These are phyloP conservation scores for Epichloe baconii DNA, from an alignment of 2,329 filamentous ascomycete genomes.

Conservation along the genomic window DNA sequence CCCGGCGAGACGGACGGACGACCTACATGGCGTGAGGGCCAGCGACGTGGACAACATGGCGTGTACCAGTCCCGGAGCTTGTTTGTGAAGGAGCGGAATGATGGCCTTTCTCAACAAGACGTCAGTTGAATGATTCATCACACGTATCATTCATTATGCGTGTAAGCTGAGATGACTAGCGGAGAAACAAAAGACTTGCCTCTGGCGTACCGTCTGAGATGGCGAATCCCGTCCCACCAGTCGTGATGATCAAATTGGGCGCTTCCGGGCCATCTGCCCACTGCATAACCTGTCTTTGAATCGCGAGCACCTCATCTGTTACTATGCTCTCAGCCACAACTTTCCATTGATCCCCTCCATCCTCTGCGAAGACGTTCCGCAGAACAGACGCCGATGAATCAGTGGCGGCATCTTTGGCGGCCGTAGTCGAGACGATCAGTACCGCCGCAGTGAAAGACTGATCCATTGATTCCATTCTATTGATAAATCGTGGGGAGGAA, in stretches of 20 bases:
- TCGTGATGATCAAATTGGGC: constrained; percentile 71
- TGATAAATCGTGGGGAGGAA: background rate
- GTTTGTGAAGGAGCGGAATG: constrained; percentile 63
- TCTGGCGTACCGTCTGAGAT: constrained; percentile 78
- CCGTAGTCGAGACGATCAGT: constrained; percentile 84
- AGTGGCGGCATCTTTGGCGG: constrained; percentile 61
- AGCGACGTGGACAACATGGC: constrained; percentile 83
- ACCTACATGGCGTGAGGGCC: constrained; percentile 75
- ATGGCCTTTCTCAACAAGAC: constrained; percentile 45
- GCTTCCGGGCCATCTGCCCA: constrained; percentile 58
- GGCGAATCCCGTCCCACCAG: constrained; percentile 88
- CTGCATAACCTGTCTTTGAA: constrained; percentile 56
- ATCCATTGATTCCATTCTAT: constrained; percentile 13
- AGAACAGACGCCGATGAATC: constrained; percentile 62
- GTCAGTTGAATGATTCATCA: background rate
- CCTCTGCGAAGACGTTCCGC: constrained; percentile 51
- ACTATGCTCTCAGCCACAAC: constrained; percentile 62
- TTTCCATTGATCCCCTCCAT: constrained; percentile 60
- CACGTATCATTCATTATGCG: no score
- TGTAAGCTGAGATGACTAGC: background rate
- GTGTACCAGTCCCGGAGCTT: constrained; percentile 85
- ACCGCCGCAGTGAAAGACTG: constrained; percentile 56
- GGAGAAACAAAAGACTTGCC: constrained; percentile 30
- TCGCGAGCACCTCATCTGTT: constrained; percentile 58
- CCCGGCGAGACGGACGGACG: background rate